These are phyloP conservation scores for Nitzschia putrida DNA, from an alignment of 108 stramenopile genomes.

Conservation along the genomic window DNA sequence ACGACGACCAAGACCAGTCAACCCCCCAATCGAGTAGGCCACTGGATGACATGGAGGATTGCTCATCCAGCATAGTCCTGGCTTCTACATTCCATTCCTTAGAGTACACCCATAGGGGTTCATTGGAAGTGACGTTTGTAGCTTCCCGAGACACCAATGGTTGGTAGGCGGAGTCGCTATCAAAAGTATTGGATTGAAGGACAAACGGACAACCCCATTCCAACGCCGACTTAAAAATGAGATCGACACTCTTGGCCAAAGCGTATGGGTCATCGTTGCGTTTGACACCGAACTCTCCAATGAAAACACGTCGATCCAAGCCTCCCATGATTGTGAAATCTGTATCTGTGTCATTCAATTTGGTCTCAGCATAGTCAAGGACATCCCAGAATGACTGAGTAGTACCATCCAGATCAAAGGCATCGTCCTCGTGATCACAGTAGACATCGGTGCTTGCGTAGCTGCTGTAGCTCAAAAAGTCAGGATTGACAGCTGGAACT, in stretches of 20 bases:
- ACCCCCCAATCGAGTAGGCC: too few relatives aligned
- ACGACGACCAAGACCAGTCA: too few relatives aligned
- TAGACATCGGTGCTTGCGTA: neutral
- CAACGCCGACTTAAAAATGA: neutral
- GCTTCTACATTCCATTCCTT: too few relatives aligned
- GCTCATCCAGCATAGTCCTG: too few relatives aligned
- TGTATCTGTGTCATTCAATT: neutral
- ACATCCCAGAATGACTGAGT: neutral
- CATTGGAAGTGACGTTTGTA: too few relatives aligned
- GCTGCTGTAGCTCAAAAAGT: slow-evolving; percentile 9
- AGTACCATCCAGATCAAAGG: neutral
- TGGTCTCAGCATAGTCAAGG: slow-evolving; percentile 6
- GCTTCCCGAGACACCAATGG: too few relatives aligned
- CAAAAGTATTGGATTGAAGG: too few relatives aligned
- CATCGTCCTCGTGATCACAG: neutral
- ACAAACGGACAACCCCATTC: slow-evolving; percentile 15
- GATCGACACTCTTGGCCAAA: neutral
- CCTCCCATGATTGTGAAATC: slow-evolving; percentile 1
- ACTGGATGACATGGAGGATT: too few relatives aligned
- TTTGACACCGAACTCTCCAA: slow-evolving; percentile 3
- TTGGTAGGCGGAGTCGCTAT: too few relatives aligned
- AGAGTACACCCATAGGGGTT: too few relatives aligned
- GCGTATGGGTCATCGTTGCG: neutral
- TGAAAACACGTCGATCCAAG: neutral
- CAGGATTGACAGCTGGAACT: slow-evolving; percentile 3